phyloP scores from a whole-genome alignment of 2,329 filamentous ascomycete species.

The Fusarium praegraminearum region DNA sequence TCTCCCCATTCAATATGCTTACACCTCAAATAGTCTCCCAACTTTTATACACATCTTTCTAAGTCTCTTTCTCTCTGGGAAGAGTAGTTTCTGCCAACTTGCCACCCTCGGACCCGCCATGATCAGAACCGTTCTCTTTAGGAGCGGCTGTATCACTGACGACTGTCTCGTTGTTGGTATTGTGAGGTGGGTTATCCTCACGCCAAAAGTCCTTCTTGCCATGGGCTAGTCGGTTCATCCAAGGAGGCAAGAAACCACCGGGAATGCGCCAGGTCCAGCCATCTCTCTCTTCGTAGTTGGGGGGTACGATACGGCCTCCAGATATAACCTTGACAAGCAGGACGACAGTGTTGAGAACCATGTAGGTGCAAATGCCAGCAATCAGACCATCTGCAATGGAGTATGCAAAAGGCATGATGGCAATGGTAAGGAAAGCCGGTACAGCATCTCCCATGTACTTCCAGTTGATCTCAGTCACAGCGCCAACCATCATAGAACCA shows the following conservation, averaged over 20 bases:
- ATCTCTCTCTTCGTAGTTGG: constrained; percentile 81
- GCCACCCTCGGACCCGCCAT: constrained; percentile 41
- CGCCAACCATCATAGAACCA: constrained; percentile 85
- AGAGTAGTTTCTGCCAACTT: constrained; percentile 38
- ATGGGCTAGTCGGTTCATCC: constrained; percentile 71
- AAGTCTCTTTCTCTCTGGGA: constrained; percentile 40
- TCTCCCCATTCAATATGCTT: constrained; percentile 12
- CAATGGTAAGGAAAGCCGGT: constrained; percentile 85
- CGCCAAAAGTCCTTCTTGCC: constrained; percentile 84
- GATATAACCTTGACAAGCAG: constrained; percentile 76
- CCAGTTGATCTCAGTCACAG: constrained; percentile 90
- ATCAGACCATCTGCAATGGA: constrained; percentile 90
- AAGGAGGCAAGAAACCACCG: constrained; percentile 80
- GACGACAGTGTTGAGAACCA: constrained; percentile 77
- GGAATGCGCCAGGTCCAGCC: constrained; percentile 83
- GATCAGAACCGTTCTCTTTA: constrained; percentile 43
- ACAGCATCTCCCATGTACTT: constrained; percentile 84
- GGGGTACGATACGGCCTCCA: constrained; percentile 77
- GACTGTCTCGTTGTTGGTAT: constrained; percentile 32
- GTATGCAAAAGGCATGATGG: constrained; percentile 91
- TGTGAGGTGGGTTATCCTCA: constrained; percentile 42
- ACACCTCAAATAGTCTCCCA: constrained; percentile 19
- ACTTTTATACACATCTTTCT: background rate
- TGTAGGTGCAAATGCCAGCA: constrained; percentile 81
- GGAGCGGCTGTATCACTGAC: constrained; percentile 21